Evolutionary conservation across 495 filamentous ascomycete genomes (phyloP), one percentile per base, ranked within the genome.

Genomic region (Oidiodendron maius): DNA sequence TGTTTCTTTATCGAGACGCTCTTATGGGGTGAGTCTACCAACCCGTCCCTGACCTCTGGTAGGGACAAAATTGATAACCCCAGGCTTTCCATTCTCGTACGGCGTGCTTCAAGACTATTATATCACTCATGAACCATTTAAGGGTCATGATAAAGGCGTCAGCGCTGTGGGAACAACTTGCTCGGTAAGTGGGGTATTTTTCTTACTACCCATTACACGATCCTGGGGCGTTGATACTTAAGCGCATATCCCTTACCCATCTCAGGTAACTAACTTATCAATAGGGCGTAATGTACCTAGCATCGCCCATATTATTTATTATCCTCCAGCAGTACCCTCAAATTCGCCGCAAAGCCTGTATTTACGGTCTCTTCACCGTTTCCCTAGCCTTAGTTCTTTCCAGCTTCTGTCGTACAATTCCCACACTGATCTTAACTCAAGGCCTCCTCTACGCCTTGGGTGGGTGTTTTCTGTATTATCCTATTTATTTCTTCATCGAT

Each of bases 1-100:
- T 73, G 74, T 52, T 86, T 86, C 61, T 61, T 78, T 44, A 64
- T 86, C 22, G 82, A 87, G 54, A 75, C 68, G n/a, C 61, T 86
- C 10, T 66, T 83, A 18, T 87, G 81, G 82, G 82, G 81, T 81
- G 60, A 53, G 65, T 59, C 24, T 9, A 5, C 36, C 10, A 15
- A 17, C 20, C 18, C 8, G 13, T 6, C 6, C n/a, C 30, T 47
- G 1, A 16, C 8, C 12, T 39, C 22, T 28, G 17, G 40, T 30
- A 32, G n/a, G 11, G 18, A 9, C 26, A 30, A 30, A 5, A 30
- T 30, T 30, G 2, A 44, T 34, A 8, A 4, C 20, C 10, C 15
- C 30, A 83, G 81, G 83, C 24, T 86, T 86, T 58, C 71, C 81
- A 2, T 81, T 77, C 51, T 71, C 78, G 0, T 87, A 74, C 52